Conservation (phyloP, 2,329 filamentous ascomycete genomes). For the Aspergillus sp. region DNA sequence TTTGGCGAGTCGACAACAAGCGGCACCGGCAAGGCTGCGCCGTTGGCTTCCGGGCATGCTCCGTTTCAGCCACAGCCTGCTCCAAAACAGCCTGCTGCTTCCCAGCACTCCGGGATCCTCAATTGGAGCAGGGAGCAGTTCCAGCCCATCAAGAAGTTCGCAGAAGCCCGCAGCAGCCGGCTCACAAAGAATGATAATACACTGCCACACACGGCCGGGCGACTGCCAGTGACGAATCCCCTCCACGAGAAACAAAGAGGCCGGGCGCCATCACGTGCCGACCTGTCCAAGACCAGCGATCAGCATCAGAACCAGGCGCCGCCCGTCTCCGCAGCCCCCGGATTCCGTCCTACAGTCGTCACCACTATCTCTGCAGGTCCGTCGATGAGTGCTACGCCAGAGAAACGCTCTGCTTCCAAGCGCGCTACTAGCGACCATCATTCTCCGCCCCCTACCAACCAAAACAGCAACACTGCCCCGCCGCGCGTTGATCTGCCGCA, state of each 20-base stretch:
- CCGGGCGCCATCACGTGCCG: constrained; percentile 46
- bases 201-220: constrained; percentile 47
- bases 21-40: constrained; percentile 46
- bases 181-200: constrained; percentile 27
- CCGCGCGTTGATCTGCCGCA: constrained; percentile 15
- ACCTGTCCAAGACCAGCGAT: constrained; percentile 11
- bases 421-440: constrained; percentile 28
- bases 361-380: constrained; percentile 25
- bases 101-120: constrained; percentile 19
- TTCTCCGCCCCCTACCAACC: constrained; percentile 14
- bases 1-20: constrained; percentile 57
- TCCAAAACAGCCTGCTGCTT: constrained; percentile 16
- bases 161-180: constrained; percentile 21
- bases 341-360: constrained; percentile 20
- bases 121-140: constrained; percentile 30
- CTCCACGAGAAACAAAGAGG: constrained; percentile 52
- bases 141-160: constrained; percentile 25
- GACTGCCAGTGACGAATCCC: constrained; percentile 54
- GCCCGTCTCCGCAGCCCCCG: constrained; percentile 18
- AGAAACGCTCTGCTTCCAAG: constrained; percentile 17
- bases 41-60: constrained; percentile 43
- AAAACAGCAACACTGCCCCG: constrained; percentile 8
- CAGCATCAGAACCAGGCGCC: constrained; percentile 22
- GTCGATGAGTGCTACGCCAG: constrained; percentile 4
- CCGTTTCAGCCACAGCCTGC: constrained; percentile 17